phyloP scores from a whole-genome alignment of 164 flowering plant genomes.

The Vitis labrusca region DNA sequence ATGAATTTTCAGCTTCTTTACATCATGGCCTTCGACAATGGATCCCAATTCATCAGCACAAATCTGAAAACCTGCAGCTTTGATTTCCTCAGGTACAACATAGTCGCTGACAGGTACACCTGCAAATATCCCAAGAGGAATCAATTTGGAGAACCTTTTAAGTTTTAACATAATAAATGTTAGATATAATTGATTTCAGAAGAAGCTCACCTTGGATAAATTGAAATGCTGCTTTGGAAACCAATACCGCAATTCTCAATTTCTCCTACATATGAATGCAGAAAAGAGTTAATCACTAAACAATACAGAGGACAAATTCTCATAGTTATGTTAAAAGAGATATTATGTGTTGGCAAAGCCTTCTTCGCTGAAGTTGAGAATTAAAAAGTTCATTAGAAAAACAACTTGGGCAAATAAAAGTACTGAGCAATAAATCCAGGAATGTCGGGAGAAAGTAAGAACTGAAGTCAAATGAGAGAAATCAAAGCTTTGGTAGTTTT shows the following conservation, averaged over 20 bases:
- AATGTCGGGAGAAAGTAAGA: too few relatives aligned
- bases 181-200: background rate
- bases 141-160: background rate
- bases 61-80: slow-evolving; percentile 65
- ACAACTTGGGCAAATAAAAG: too few relatives aligned
- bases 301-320: background rate
- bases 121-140: slow-evolving; percentile 18
- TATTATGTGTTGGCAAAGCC: too few relatives aligned
- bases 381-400: too few relatives aligned
- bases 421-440: too few relatives aligned
- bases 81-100: slow-evolving; percentile 56
- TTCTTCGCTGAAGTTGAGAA: too few relatives aligned
- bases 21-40: slow-evolving; percentile 75
- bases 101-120: slow-evolving; percentile 62
- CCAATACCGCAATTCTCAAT: slow-evolving; percentile 69
- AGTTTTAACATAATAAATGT: background rate
- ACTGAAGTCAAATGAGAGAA: too few relatives aligned
- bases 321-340: too few relatives aligned
- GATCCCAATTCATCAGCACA: slow-evolving; percentile 72
- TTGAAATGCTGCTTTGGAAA: slow-evolving; percentile 76
- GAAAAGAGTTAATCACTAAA: slow-evolving; percentile 1
- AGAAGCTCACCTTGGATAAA: slow-evolving; percentile 54
- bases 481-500: too few relatives aligned
- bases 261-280: slow-evolving; percentile 49
- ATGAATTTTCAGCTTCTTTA: slow-evolving; percentile 61